phyloP scores from a whole-genome alignment of 129 eudicot genomes.

The Erigeron canadensis region DNA sequence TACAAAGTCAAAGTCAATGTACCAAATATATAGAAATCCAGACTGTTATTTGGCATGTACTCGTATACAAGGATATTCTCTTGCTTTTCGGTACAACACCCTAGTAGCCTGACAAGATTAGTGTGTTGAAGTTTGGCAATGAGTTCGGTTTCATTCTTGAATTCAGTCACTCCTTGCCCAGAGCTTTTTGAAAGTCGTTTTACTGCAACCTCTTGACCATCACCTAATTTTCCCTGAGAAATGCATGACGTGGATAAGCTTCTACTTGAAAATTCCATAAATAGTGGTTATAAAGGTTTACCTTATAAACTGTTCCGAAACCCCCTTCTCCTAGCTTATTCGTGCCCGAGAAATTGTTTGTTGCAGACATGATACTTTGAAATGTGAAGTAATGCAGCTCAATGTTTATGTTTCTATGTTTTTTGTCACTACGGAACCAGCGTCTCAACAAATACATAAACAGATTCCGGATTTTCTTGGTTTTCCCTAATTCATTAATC shows the following conservation, averaged over 20 bases:
- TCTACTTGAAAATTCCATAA: neutral
- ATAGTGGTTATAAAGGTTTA: neutral
- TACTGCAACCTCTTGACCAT: conserved; percentile 6
- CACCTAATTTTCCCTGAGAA: conserved; percentile 2
- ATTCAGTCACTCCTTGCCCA: conserved; percentile 20
- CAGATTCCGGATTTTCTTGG: neutral
- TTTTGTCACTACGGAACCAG: neutral
- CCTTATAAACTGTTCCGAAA: conserved; percentile 29
- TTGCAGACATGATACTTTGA: conserved; percentile 7
- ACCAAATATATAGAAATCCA: conserved; percentile 24
- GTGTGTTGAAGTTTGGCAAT: conserved; percentile 41
- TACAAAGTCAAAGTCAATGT: neutral
- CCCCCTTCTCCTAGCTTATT: conserved; percentile 29
- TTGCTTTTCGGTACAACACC: conserved; percentile 28
- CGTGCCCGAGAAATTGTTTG: conserved; percentile 9
- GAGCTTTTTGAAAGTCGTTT: conserved; percentile 6
- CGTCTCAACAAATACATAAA: conserved; percentile 9
- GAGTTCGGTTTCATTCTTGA: conserved; percentile 33
- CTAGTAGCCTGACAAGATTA: conserved; percentile 35
- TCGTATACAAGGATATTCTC: conserved; percentile 28
- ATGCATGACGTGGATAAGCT: neutral
- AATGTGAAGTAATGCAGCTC: conserved; percentile 1
- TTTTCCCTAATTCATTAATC: conserved; percentile 10
- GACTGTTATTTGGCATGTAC: conserved; percentile 21
- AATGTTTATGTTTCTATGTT: conserved; percentile 6